Evolutionary conservation across 768 basidiomycete species (phyloP).

Genomic region (Podaxis mareebaensis): DNA sequence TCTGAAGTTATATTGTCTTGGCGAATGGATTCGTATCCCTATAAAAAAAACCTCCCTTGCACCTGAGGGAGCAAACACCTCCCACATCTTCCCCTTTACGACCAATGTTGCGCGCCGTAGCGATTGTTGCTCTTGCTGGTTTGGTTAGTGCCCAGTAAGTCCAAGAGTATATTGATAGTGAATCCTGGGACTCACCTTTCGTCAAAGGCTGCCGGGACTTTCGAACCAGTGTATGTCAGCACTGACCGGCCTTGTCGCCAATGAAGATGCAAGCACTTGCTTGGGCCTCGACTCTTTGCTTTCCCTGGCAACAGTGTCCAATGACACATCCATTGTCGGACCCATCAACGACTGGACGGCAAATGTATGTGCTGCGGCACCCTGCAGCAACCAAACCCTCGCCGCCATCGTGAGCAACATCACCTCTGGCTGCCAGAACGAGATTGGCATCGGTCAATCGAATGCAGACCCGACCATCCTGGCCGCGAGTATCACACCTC

Average conservation of each 20-base stretch:
- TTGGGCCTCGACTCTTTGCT: constrained; percentile 48
- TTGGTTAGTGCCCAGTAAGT: constrained; percentile 41
- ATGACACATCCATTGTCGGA: constrained; percentile 40
- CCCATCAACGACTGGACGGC: constrained; percentile 61
- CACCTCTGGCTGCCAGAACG: constrained; percentile 45
- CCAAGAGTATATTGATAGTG: background rate
- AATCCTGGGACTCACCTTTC: constrained; percentile 3
- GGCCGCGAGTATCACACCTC: constrained; percentile 26
- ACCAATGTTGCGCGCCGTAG: constrained; percentile 28
- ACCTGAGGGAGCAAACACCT: background rate
- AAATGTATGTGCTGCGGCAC: constrained; percentile 47
- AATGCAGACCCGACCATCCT: background rate
- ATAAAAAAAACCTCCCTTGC: background rate
- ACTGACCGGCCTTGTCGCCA: constrained; percentile 43
- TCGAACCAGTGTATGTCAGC: constrained; percentile 48
- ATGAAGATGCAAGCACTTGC: constrained; percentile 46
- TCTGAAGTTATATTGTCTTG: background rate
- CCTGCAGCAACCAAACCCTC: constrained; percentile 64
- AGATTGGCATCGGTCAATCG: constrained; percentile 24
- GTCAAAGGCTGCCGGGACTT: constrained; percentile 15
- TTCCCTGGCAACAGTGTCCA: constrained; percentile 30
- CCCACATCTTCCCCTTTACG: background rate
- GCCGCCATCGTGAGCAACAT: constrained; percentile 52
- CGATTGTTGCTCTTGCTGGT: constrained; percentile 30
- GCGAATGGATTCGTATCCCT: background rate